Evolutionary conservation across 2,329 filamentous ascomycete species (phyloP).

Genomic region (Ceratocystis colombiana): DNA sequence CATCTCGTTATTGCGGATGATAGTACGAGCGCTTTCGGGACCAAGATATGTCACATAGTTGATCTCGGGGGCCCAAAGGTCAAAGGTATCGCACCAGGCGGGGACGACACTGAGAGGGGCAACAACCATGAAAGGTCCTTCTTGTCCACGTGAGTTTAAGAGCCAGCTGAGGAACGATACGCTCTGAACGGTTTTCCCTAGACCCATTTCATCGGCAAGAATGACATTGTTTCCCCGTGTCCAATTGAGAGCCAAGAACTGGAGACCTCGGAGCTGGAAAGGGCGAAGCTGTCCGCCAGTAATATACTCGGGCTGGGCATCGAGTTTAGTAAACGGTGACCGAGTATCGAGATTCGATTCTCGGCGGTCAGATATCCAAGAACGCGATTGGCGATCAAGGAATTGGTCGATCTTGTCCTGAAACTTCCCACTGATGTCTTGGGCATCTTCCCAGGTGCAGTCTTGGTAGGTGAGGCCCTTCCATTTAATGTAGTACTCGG

Average conservation of each 20-base stretch:
- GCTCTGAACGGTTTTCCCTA: slow-evolving; percentile 96
- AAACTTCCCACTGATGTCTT: slow-evolving; percentile 64
- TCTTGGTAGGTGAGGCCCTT: slow-evolving; percentile 86
- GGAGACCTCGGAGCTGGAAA: slow-evolving; percentile 88
- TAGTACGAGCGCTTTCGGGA: slow-evolving; percentile 71
- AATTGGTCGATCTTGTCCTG: slow-evolving; percentile 88
- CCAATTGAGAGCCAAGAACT: slow-evolving; percentile 96
- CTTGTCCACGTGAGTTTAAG: slow-evolving; percentile 75
- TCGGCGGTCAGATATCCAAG: slow-evolving; percentile 67
- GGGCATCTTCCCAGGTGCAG: slow-evolving; percentile 83
- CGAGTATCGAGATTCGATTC: slow-evolving; percentile 69
- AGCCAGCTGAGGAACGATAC: slow-evolving; percentile 97
- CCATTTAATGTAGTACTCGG: slow-evolving; percentile 95
- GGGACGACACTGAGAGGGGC: slow-evolving; percentile 95
- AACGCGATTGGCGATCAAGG: slow-evolving; percentile 69
- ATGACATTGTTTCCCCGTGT: slow-evolving; percentile 90
- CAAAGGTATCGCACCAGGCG: slow-evolving; percentile 96
- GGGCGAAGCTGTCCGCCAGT: slow-evolving; percentile 73
- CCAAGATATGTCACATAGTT: slow-evolving; percentile 97
- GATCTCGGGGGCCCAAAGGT: slow-evolving; percentile 86
- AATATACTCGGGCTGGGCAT: slow-evolving; percentile 77
- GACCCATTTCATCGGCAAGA: slow-evolving; percentile 94
- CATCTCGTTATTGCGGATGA: slow-evolving; percentile 84
- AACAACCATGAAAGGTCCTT: slow-evolving; percentile 94
- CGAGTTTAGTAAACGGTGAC: slow-evolving; percentile 60